Evolutionary conservation across 2,329 filamentous ascomycete species (phyloP), one percentile per base, ranked within the genome.

Genomic region (Diplodia mutila): DNA sequence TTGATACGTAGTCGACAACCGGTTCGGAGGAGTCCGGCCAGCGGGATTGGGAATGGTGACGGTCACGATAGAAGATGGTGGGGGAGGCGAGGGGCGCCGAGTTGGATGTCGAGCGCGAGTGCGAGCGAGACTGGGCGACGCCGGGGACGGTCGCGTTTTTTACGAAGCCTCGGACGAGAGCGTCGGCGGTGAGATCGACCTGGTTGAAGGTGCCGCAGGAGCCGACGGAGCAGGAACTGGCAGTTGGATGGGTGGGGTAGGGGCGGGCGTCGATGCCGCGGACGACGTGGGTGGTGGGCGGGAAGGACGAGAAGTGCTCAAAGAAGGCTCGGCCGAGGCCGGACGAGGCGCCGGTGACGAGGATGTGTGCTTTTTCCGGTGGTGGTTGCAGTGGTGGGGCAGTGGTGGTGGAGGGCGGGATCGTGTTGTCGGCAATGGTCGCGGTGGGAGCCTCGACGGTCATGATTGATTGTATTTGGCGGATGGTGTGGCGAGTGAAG

Each of bases 301-400:
- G 34, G 55, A 61, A 34, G 48, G 42, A 25, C n/a, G 65, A 46
- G 34, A 29, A 67, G 55, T 67, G 65, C 37, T 53, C 46, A 39
- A 79, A 49, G 61, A 80, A 80, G 21, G 74, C 76, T 3, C 72
- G 72, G 23, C 79, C 79, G 21, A 81, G 70, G n/a, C 79, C 79
- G 66, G 73, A 77, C 34, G 78, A 77, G 2, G 79, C 78, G 34
- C 79, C 79, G 6, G 78, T 74, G 32, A 80, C 72, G 32, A 80
- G 65, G 16, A 81, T 73, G 8, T 72, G 66, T 5, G 55, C 21
- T 51, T 63, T 64, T 2, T 1, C 5, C 1, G 21, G 70, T 71
- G 34, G 74, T 67, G 61, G 65, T 14, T 21, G 29, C 18, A 4
- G 23, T n/a, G 21, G 34, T 42, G 21, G 1, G 34, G 34, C 7